Conservation (phyloP, 1,284 basidiomycete genomes). For the Ustilago curta region DNA sequence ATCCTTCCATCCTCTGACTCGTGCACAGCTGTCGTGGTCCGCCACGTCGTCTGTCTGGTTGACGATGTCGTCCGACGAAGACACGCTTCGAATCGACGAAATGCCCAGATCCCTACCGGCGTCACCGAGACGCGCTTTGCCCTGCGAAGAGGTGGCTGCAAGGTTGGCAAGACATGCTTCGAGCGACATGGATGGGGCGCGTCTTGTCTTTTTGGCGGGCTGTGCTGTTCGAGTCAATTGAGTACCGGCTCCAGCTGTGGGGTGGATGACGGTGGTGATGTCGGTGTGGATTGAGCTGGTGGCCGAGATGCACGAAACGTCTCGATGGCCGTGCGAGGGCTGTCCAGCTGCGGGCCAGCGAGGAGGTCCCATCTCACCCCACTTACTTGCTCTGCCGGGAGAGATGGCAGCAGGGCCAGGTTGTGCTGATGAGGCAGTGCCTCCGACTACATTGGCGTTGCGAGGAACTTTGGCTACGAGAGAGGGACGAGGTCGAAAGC, state of each 20-base stretch:
- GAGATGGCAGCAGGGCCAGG: conserved; percentile 17
- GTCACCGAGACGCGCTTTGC: conserved; percentile 37
- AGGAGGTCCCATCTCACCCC: conserved; percentile 54
- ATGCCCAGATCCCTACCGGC: conserved; percentile 41
- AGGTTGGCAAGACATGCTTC: conserved; percentile 47
- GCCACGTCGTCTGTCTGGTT: conserved; percentile 16
- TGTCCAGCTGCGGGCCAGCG: conserved; percentile 39
- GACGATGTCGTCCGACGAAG: conserved; percentile 38
- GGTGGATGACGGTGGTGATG: conserved; percentile 48
- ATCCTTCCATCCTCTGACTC: conserved; percentile 50
- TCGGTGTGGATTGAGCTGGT: conserved; percentile 49
- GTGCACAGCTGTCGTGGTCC: conserved; percentile 19
- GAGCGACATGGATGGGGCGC: conserved; percentile 49
- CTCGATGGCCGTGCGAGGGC: conserved; percentile 18
- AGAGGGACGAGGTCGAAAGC: conserved; percentile 49
- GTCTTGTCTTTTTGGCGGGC: conserved; percentile 25
- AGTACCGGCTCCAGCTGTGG: not conserved
- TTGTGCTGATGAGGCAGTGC: conserved; percentile 1
- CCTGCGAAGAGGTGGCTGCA: conserved; percentile 35
- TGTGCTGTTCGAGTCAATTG: conserved; percentile 10
- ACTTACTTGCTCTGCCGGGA: conserved; percentile 50
- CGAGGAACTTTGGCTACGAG: conserved; percentile 41
- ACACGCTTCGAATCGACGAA: conserved; percentile 40
- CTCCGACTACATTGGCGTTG: conserved; percentile 31
- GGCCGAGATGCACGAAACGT: conserved; percentile 42